Conservation (phyloP, 257 asterid species). For the Solanum chiquidenum region DNA sequence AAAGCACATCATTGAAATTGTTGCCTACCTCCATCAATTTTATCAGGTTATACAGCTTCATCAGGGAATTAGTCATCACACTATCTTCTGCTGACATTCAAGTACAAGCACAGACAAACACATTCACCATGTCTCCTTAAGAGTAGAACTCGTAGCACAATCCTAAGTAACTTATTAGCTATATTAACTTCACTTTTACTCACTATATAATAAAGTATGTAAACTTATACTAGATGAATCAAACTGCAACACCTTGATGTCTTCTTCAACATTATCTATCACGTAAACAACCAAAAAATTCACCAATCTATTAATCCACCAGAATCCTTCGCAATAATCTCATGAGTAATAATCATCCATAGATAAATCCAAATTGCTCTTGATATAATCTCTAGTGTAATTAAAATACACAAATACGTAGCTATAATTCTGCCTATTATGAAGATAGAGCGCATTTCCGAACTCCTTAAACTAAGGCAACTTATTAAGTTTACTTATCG, state of each 20-base stretch:
- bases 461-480: not conserved
- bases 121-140: not conserved
- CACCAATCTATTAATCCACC: not conserved
- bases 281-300: not conserved
- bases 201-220: not conserved
- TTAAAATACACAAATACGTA: not conserved
- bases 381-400: not conserved
- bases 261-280: conserved; percentile 68
- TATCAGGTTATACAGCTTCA: conserved; percentile 5
- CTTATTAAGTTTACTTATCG: not conserved
- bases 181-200: not conserved
- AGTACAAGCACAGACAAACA: not conserved
- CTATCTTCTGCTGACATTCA: conserved; percentile 15
- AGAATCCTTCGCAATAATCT: not conserved
- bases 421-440: not conserved
- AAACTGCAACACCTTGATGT: conserved; percentile 69
- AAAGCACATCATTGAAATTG: not conserved
- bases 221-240: conserved; percentile 52
- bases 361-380: not conserved
- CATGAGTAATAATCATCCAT: not conserved
- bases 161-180: not conserved
- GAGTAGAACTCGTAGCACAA: not conserved
- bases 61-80: not conserved
- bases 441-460: not conserved
- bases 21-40: conserved; percentile 8